Conservation (phyloP, 768 basidiomycete species). For the Fistulinella prunicolor region DNA sequence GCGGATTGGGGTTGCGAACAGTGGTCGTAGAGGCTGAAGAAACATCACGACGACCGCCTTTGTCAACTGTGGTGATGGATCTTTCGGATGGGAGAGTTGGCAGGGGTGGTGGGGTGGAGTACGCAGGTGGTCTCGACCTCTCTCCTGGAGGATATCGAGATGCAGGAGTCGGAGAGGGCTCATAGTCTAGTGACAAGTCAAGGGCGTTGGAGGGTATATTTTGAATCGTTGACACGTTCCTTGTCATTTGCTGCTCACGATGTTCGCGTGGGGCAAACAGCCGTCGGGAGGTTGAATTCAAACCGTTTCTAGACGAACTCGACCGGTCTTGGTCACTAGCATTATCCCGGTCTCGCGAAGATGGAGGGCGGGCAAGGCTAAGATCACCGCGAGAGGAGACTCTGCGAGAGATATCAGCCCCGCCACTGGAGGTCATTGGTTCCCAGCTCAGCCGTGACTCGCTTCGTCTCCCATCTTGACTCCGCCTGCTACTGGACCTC, state of each 20-base stretch:
- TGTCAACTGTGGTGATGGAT: conserved; percentile 24
- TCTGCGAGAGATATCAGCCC: conserved; percentile 27
- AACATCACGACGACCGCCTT: conserved; percentile 36
- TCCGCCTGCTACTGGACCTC: conserved; percentile 42
- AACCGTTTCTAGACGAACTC: conserved; percentile 20
- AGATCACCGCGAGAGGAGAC: conserved; percentile 26
- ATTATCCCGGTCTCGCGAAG: conserved; percentile 26
- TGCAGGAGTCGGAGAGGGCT: conserved; percentile 47
- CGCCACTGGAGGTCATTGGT: conserved; percentile 18
- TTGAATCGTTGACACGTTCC: conserved; percentile 13
- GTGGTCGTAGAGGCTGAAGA: conserved; percentile 47
- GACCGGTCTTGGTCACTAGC: conserved; percentile 27
- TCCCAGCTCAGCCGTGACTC: conserved; percentile 50
- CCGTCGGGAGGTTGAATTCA: conserved; percentile 40
- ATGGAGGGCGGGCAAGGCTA: conserved; percentile 22
- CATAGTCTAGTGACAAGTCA: conserved; percentile 35
- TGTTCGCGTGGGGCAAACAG: conserved; percentile 59
- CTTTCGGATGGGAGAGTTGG: conserved; percentile 54
- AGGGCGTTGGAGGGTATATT: conserved; percentile 24
- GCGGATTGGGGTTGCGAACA: conserved; percentile 39
- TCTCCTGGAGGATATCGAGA: conserved; percentile 36
- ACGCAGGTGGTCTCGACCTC: conserved; percentile 43
- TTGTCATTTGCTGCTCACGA: conserved; percentile 38
- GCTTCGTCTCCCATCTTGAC: conserved; percentile 57
- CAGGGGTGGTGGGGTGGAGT: conserved; percentile 57